Evolutionary conservation across 306 rosid genomes (phyloP).

Genomic region (Cicer judaicum): DNA sequence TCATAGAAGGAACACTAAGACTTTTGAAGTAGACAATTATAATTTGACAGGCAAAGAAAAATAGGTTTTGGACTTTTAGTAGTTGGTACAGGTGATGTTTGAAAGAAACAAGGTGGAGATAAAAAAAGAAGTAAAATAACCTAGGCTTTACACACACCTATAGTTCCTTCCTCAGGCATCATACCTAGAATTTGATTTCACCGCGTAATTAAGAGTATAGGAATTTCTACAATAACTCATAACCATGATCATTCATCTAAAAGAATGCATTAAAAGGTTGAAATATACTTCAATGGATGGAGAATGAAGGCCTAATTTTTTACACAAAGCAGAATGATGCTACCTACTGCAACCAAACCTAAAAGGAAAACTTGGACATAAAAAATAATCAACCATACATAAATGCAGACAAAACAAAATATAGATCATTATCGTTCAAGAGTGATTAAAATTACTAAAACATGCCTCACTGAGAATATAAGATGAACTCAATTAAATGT

Average conservation of each 20-base stretch:
- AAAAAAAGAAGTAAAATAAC: neutral
- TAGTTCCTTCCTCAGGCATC: constrained; percentile 14
- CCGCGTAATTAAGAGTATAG: constrained; percentile 3
- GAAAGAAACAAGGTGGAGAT: constrained; percentile 13
- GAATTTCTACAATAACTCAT: neutral
- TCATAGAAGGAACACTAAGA: constrained; percentile 19
- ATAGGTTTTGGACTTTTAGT: constrained; percentile 8
- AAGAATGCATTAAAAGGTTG: constrained; percentile 18
- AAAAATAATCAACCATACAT: neutral
- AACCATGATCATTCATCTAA: constrained; percentile 9
- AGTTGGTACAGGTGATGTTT: neutral
- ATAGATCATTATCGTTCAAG: constrained; percentile 8
- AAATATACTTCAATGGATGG: constrained; percentile 4
- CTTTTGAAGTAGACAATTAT: neutral
- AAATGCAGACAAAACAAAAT: neutral
- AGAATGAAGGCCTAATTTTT: constrained; percentile 4
- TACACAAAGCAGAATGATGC: constrained; percentile 4
- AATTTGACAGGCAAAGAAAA: constrained; percentile 8
- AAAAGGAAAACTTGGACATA: constrained; percentile 17
- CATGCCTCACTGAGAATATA: neutral
- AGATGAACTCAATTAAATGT: constrained; percentile 28
- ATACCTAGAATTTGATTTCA: constrained; percentile 28
- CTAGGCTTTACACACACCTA: constrained; percentile 13
- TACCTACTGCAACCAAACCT: constrained; percentile 34
- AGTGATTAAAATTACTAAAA: constrained; percentile 14